Evolutionary conservation across 441 rosid species (phyloP), one percentile per base, ranked within the genome.

Genomic region (Brassica hybrid): DNA sequence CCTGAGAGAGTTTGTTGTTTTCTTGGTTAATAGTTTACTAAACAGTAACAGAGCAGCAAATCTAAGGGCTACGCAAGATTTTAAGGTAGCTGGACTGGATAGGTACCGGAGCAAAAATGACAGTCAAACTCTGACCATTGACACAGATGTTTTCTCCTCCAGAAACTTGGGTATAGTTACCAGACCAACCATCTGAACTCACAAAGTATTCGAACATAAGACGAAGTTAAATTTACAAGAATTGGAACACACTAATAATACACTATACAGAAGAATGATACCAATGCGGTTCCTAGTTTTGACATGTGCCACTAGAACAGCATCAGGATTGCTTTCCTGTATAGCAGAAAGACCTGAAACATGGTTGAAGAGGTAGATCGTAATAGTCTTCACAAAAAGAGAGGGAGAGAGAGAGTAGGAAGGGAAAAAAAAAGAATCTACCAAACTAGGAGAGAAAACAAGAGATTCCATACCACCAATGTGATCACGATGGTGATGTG

Each of bases 401-500:
- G 38, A 21, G 23, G 23, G 23, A 21, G 23, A 21, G 10, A 62
- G 71, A 67, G 48, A 54, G 67, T 63, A 21, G 9, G 21, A 61
- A 67, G 21, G 21, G 58, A 52, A 52, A 14, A 11, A 27, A 64
- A 67, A 41, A 54, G 72, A 63, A 32, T 10, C 72, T 23, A 71
- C 75, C 50, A 50, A 23, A 69, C 12, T 16, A 59, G 13, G 18
- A 50, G 0, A 11, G 5, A 36, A 66, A 59, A 13, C 13, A 68
- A 54, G 61, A 63, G 50, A 63, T 43, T 1, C 63, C 19, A 50
- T 83, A 94, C 97, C 98, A 61, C 88, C 94, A 80, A 90, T 85
- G 83, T 93, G 97, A 83, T 94, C 97, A 38, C 6, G 85, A 69
- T 94, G 99, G 78, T 91, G 97, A 83, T 94, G 99, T 32, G 99